A percentile compares a stretch with the other conserved stretches of the same genome.
Evolutionary conservation across 257 asterid species (phyloP).

Genomic region (Scutellaria barbata): DNA sequence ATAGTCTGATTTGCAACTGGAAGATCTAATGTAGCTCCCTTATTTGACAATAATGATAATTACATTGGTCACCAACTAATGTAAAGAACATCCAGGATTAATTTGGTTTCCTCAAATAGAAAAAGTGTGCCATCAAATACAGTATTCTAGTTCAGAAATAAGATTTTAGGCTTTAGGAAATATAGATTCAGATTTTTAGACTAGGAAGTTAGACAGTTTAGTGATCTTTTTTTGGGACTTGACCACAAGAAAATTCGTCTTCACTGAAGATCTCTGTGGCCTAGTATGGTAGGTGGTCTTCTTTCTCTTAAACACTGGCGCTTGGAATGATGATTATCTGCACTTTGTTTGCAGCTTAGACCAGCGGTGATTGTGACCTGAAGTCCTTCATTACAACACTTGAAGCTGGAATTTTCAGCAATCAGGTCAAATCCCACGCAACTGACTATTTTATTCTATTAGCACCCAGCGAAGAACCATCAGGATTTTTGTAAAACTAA

Average conservation of each 20-base stretch:
- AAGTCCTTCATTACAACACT: conserved; percentile 25
- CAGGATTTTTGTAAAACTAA: conserved; percentile 28
- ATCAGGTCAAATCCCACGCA: conserved; percentile 26
- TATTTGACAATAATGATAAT: neutral
- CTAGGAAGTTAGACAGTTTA: neutral
- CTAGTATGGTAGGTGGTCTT: neutral
- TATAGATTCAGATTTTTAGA: conserved; percentile 5
- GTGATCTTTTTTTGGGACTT: neutral
- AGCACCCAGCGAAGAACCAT: conserved; percentile 29
- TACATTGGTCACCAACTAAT: neutral
- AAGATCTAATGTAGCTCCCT: conserved; percentile 1
- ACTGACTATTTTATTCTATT: conserved; percentile 21
- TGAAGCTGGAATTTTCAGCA: conserved; percentile 30
- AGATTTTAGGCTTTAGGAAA: conserved; percentile 19
- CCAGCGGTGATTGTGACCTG: conserved; percentile 19
- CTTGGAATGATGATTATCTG: conserved; percentile 3
- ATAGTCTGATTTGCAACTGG: conserved; percentile 24
- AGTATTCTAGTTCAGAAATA: conserved; percentile 18
- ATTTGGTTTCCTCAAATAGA: neutral
- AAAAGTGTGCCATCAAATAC: neutral
- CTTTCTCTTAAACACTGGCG: neutral
- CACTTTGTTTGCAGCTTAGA: conserved; percentile 38
- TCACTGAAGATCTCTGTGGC: neutral
- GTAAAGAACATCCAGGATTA: neutral
- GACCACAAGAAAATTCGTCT: neutral